phyloP scores from a whole-genome alignment of 352 stramenopile genomes.

The Pythium folliculosum region DNA sequence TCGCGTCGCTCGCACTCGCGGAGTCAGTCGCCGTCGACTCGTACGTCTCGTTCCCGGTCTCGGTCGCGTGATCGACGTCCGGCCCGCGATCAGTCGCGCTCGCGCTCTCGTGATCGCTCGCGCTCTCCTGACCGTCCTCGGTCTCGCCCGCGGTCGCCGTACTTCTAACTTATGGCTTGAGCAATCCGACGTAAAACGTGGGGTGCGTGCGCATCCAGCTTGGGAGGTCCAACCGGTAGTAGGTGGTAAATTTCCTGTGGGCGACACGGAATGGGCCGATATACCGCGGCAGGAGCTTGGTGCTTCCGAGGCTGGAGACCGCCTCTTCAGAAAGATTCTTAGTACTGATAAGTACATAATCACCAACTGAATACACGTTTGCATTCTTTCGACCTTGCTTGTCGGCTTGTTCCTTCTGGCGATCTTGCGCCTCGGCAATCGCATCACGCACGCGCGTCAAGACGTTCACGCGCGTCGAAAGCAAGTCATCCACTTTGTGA shows the following conservation, averaged over 20 bases:
- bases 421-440: neutral
- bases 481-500: neutral
- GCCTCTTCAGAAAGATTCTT: neutral
- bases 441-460: neutral
- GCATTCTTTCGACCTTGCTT: neutral
- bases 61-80: no score
- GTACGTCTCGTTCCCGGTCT: no score
- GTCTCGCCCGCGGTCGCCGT: no score
- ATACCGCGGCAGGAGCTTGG: neutral
- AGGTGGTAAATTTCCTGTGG: no score
- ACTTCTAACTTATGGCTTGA: slow-evolving; percentile 1
- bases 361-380: neutral
- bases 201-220: neutral
- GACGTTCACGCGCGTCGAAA: neutral
- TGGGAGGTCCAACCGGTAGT: no score
- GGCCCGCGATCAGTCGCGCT: no score
- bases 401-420: neutral
- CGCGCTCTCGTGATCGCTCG: no score
- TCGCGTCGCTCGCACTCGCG: no score
- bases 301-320: neutral
- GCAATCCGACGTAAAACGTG: neutral
- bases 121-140: no score
- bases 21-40: no score
- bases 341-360: neutral
- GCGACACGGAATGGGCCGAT: neutral